These are phyloP conservation scores for Pseudogymnoascus sp. DNA, from an alignment of 2,329 filamentous ascomycete species.

Conservation along the genomic window DNA sequence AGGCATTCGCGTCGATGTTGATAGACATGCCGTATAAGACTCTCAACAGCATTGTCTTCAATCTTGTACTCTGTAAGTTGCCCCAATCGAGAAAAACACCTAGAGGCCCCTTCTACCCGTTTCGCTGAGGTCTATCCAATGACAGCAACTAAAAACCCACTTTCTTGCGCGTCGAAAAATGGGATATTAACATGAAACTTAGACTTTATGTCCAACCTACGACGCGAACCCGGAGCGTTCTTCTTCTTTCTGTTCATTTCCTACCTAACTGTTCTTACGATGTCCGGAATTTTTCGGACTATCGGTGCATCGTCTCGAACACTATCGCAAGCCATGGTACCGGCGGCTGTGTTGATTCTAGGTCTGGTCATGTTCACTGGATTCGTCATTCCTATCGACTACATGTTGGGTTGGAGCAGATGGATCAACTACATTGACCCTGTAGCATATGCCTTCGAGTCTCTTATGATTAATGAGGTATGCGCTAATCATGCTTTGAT, in stretches of 20 bases:
- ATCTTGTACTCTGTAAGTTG: conserved; percentile 76
- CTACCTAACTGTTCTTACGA: conserved; percentile 34
- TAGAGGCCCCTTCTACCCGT: conserved; percentile 57
- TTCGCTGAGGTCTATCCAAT: conserved; percentile 53
- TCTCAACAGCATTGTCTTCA: conserved; percentile 64
- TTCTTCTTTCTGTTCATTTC: conserved; percentile 58
- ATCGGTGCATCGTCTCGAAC: conserved; percentile 70
- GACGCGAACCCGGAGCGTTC: conserved; percentile 58
- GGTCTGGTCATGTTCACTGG: conserved; percentile 38
- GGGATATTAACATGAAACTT: background rate
- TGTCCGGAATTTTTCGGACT: conserved; percentile 77
- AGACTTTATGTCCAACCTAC: conserved; percentile 71
- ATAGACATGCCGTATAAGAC: conserved; percentile 78
- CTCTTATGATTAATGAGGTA: conserved; percentile 67
- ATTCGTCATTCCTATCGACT: conserved; percentile 53
- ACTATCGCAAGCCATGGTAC: conserved; percentile 57
- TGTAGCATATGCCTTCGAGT: conserved; percentile 63
- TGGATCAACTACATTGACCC: conserved; percentile 62
- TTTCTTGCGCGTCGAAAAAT: conserved; percentile 60
- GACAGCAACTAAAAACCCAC: conserved; percentile 54
- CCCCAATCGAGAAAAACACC: conserved; percentile 60
- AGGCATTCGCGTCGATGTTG: conserved; percentile 78
- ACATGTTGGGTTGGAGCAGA: conserved; percentile 57
- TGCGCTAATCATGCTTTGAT: conserved; percentile 4
- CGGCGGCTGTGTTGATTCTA: conserved; percentile 44